Base-by-base conservation (phyloP, 2,329 filamentous ascomycete species). In the Aureobasidium uvarum region DNA sequence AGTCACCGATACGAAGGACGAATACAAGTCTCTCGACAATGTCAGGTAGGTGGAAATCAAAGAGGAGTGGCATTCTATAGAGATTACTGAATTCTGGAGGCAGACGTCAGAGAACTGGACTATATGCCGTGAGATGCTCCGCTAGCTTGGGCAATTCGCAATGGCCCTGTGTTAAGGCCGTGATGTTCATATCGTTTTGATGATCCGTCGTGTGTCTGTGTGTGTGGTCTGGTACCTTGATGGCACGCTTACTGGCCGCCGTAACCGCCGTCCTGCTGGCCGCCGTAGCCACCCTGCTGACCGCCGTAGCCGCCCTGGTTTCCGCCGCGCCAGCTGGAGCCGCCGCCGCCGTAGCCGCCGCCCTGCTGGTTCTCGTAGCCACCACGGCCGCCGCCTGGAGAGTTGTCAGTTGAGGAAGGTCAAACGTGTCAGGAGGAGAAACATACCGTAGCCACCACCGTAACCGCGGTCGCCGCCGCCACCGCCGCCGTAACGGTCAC, bases 401-500 rank as follows among this genome's bases (percentile, higher is more conserved):
- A 43, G 14, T 23, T 5, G 33, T 59, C 43, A 58, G 63, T 31
- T 16, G 2, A n/a, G 28, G 33, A 33, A 36, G 33, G 5, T 56
- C 39, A 16, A 43, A 3, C 1, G 48, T 33, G 6, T 46, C 7
- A 13, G 20, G 16, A 10, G 50, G 18, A 25, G 39, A 54, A 50
- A 50, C 62, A 41, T 56, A 65, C 62, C 62, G 54, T 65, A 64
- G 33, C 72, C 68, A 65, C 71, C 69, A 25, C 70, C 69, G 51
- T 66, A 64, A 31, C 72, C 68, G 66, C 72, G 69, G 64, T 72
- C 75, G 45, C 74, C 70, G 56, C 70, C 67, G 20, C 68, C 75
- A 41, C 74, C 70, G 56, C 70, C 67, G 20, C 68, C 65, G 36
- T 67, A 72, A 25, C 72, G 71, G 28, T 62, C 58, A 59, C 70